Evolutionary conservation across 139 green algal genomes (phyloP).

Genomic region (Zygnema cylindricum): DNA sequence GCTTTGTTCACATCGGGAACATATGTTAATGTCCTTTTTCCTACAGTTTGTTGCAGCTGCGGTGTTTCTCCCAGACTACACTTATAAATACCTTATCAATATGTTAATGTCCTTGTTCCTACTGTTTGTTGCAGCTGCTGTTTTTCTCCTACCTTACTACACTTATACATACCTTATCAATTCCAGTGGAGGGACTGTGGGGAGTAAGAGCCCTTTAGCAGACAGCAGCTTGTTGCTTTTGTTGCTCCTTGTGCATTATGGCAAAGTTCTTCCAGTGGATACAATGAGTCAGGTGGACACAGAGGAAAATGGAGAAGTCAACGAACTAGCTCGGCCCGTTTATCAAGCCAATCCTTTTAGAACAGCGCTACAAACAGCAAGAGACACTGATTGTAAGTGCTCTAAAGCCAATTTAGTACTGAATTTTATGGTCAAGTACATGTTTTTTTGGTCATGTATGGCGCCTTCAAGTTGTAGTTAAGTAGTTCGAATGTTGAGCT

Average conservation of each 20-base stretch:
- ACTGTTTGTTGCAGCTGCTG: conserved; percentile 55
- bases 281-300: neutral
- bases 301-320: neutral
- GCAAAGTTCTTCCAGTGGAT: conserved; percentile 1
- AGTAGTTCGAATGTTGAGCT: no score
- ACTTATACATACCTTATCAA: conserved; percentile 70
- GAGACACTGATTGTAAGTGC: conserved; percentile 50
- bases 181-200: neutral
- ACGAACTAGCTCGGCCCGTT: neutral
- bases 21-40: no score
- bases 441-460: no score
- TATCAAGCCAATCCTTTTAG: conserved; percentile 69
- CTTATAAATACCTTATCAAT: neutral
- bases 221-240: conserved; percentile 69
- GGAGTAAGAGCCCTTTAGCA: conserved; percentile 65
- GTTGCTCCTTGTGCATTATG: conserved; percentile 74
- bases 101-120: neutral
- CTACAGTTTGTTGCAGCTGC: no score
- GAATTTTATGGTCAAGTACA: no score
- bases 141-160: conserved; percentile 74
- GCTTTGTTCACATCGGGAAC: no score
- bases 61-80: neutral
- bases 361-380: conserved; percentile 55
- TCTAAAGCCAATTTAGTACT: no score
- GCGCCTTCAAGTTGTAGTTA: no score